Conservation (phyloP, 2,329 filamentous ascomycete genomes). For the Penicillium sp. region DNA sequence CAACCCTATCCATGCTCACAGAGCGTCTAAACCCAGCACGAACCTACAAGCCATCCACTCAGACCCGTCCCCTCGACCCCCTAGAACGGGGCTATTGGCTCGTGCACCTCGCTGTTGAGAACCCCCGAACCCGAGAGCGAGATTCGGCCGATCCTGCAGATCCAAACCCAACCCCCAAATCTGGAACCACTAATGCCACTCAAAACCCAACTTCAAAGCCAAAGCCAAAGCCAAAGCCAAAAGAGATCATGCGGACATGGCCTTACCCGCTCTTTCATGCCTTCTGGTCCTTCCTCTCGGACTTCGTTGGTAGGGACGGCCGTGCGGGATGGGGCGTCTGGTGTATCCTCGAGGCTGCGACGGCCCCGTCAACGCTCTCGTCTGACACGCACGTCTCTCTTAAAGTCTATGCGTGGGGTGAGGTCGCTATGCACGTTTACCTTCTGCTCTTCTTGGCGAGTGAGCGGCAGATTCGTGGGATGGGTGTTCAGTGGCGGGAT, state of each 20-base stretch:
- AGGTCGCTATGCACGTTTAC: slow-evolving; percentile 70
- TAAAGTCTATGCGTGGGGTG: slow-evolving; percentile 73
- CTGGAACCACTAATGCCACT: slow-evolving; percentile 25
- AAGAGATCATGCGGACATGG: slow-evolving; percentile 28
- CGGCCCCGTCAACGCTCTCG: neutral
- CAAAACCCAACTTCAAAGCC: neutral
- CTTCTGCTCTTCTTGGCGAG: slow-evolving; percentile 73
- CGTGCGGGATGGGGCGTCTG: slow-evolving; percentile 49
- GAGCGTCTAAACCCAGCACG: slow-evolving; percentile 52
- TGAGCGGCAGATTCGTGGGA: slow-evolving; percentile 58
- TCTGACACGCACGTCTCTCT: neutral
- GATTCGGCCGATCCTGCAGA: neutral
- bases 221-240: slow-evolving; percentile 35
- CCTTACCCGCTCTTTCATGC: slow-evolving; percentile 33
- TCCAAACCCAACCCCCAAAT: slow-evolving; percentile 24
- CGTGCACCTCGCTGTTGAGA: slow-evolving; percentile 58
- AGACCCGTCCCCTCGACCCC: slow-evolving; percentile 51
- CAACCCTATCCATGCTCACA: slow-evolving; percentile 54
- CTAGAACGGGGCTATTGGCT: slow-evolving; percentile 80
- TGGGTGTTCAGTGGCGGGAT: slow-evolving; percentile 66
- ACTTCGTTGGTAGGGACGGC: slow-evolving; percentile 40
- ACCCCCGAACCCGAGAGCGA: slow-evolving; percentile 25
- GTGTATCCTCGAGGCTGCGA: slow-evolving; percentile 35
- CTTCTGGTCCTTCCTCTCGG: slow-evolving; percentile 45
- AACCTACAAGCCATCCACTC: slow-evolving; percentile 55